phyloP scores from a whole-genome alignment of 2,329 filamentous ascomycete species.

The Ilyonectria destructans region DNA sequence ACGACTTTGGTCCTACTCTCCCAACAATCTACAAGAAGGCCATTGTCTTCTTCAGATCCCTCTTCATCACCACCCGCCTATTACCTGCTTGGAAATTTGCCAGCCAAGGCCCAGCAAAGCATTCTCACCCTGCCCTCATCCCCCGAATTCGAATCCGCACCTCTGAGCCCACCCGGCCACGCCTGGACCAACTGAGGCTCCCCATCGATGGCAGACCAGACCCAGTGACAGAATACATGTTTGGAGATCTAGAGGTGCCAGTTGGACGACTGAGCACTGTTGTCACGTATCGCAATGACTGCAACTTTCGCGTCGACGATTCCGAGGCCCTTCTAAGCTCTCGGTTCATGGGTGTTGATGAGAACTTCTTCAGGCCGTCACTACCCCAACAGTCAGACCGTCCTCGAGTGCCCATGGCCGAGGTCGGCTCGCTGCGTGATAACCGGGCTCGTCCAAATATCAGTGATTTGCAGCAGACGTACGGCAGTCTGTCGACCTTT shows the following conservation, averaged over 20 bases:
- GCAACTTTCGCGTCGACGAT: slow-evolving; percentile 92
- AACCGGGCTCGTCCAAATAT: slow-evolving; percentile 65
- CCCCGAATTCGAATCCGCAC: slow-evolving; percentile 86
- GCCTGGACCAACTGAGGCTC: slow-evolving; percentile 75
- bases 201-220: slow-evolving; percentile 58
- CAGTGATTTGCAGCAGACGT: slow-evolving; percentile 82
- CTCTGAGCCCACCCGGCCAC: slow-evolving; percentile 69
- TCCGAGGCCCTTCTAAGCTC: slow-evolving; percentile 93
- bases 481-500: slow-evolving; percentile 92
- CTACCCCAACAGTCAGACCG: slow-evolving; percentile 70
- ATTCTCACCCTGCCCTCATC: slow-evolving; percentile 77
- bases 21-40: slow-evolving; percentile 98
- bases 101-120: slow-evolving; percentile 81
- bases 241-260: slow-evolving; percentile 89
- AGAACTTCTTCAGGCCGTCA: slow-evolving; percentile 88
- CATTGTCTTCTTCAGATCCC: slow-evolving; percentile 92
- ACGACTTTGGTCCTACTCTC: slow-evolving; percentile 76
- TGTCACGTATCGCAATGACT: slow-evolving; percentile 89
- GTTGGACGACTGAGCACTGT: slow-evolving; percentile 87
- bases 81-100: slow-evolving; percentile 90
- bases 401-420: slow-evolving; percentile 58
- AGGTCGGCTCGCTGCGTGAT: slow-evolving; percentile 84
- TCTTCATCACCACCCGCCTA: slow-evolving; percentile 87
- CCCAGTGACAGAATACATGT: slow-evolving; percentile 80
- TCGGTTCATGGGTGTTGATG: slow-evolving; percentile 92